Percentiles rank a stretch among this genome's conserved stretches.
These are phyloP conservation scores for Pyrus pyrifolia DNA, from an alignment of 306 rosid genomes.

Conservation along the genomic window DNA sequence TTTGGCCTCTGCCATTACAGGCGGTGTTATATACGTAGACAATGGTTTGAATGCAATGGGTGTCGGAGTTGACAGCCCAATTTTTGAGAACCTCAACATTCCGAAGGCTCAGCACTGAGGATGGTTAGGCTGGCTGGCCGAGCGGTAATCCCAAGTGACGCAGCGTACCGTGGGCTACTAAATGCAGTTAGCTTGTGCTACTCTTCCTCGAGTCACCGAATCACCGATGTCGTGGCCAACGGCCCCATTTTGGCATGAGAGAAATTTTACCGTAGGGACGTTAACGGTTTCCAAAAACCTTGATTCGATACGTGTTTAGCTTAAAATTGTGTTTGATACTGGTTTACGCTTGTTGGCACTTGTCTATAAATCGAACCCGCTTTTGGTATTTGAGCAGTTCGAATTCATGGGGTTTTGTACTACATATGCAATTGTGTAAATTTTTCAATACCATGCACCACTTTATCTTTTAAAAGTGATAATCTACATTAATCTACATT, in stretches of 20 bases:
- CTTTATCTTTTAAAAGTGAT: too few relatives aligned
- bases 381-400: neutral
- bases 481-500: too few relatives aligned
- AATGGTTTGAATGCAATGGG: conserved; percentile 93
- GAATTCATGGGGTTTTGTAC: neutral
- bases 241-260: conserved; percentile 3
- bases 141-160: neutral
- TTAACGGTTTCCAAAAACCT: neutral
- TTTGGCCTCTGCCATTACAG: conserved; percentile 83
- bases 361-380: neutral
- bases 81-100: conserved; percentile 32
- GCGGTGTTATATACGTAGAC: conserved; percentile 68
- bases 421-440: neutral
- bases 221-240: neutral
- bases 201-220: neutral
- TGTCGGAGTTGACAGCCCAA: conserved; percentile 72
- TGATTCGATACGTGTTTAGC: neutral
- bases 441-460: neutral
- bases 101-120: conserved; percentile 34
- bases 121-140: neutral
- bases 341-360: neutral
- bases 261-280: neutral
- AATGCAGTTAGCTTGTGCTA: neutral
- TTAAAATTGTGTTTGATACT: neutral
- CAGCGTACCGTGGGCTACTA: neutral